phyloP scores from a whole-genome alignment of 2,329 filamentous ascomycete genomes.

The Zopfia rhizophila region DNA sequence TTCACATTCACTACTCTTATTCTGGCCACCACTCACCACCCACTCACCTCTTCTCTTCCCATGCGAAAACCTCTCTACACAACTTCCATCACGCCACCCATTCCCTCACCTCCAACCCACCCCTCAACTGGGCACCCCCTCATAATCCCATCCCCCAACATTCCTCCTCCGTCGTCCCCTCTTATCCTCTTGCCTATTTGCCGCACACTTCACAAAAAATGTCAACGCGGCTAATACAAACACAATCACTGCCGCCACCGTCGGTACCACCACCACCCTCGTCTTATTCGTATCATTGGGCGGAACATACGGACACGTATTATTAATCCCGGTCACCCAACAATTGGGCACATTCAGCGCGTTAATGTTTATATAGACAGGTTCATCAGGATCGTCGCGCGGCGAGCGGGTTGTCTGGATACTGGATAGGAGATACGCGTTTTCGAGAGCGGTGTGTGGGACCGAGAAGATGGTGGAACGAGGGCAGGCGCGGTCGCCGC shows the following conservation, averaged over 20 bases:
- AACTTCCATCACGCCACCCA: too few species aligned
- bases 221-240: constrained; percentile 69
- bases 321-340: constrained; percentile 68
- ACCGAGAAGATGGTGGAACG: constrained; percentile 62
- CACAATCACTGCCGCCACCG: constrained; percentile 71
- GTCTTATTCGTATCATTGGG: constrained; percentile 55
- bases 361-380: constrained; percentile 70
- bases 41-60: too few species aligned
- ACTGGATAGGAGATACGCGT: constrained; percentile 63
- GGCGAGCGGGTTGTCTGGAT: constrained; percentile 29
- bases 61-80: too few species aligned
- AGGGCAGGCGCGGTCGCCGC: constrained; percentile 59
- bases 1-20: too few species aligned
- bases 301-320: constrained; percentile 67
- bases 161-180: constrained; percentile 60
- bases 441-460: constrained; percentile 72
- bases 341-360: constrained; percentile 66
- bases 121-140: constrained; percentile 71
- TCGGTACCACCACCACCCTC: constrained; percentile 67
- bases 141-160: constrained; percentile 71
- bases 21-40: too few species aligned
- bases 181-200: constrained; percentile 66
- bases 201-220: constrained; percentile 71
- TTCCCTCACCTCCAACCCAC: too few species aligned
- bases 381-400: constrained; percentile 24